Evolutionary conservation across 2,329 filamentous ascomycete species (phyloP), one percentile per base, ranked within the genome.

Genomic region (Fusarium sp.): DNA sequence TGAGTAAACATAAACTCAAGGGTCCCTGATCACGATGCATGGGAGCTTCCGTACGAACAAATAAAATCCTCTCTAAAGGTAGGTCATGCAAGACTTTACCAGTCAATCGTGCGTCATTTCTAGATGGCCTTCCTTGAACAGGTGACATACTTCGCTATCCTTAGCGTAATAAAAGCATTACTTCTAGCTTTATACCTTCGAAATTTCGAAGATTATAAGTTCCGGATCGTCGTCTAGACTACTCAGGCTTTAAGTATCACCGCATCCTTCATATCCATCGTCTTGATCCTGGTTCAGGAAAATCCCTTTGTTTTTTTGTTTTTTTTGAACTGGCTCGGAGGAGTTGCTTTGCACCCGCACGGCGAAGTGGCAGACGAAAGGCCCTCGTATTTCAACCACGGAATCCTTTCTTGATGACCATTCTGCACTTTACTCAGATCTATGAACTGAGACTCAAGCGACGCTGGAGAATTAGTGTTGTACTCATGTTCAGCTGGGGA

Each of bases 401-500:
- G 15, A 0, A n/a, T 20, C 4, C 8, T 58, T 8, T 55, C 4
- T 23, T 12, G 28, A 58, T 58, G 56, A 15, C 55, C 2, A 38
- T 55, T 20, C 11, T 58, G 1, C 56, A 49, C 1, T 18, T 44
- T 3, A 58, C 56, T 2, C 49, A 58, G 5, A 18, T 58, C 2
- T 58, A 28, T 7, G 16, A 55, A 4, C 2, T 58, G 4, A 50
- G 56, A 10, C 4, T 58, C 4, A 58, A 58, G n/a, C 6, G 55
- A 2, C 6, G 33, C 1, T 34, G 55, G 12, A 58, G 55, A 18
- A 12, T 45, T 11, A 49, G 56, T 0, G 56, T 55, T 1, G 16
- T 58, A 10, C 16, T 26, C 4, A 58, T 58, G 56, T 58, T 58
- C 2, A 55, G 56, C 9, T 36, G 36, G 4, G 56, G 46, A 13